phyloP scores from a whole-genome alignment of 1,284 basidiomycete species.

The Lentinula novae-zelandiae region DNA sequence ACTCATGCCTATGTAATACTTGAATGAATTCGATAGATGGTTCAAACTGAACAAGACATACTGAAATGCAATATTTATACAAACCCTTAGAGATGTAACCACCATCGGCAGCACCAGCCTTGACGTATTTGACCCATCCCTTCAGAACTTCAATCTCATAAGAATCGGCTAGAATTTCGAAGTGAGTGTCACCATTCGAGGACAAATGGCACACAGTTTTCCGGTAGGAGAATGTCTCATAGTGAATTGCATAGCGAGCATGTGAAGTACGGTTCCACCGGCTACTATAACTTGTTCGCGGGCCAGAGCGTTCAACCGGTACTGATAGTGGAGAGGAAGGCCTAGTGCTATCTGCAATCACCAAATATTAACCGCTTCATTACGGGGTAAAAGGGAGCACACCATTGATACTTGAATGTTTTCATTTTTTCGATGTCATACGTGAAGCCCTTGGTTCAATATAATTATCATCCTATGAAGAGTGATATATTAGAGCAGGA shows the following conservation, averaged over 20 bases:
- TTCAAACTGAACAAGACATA: slow-evolving; percentile 3
- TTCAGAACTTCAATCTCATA: slow-evolving; percentile 17
- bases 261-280: background rate
- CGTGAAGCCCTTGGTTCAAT: background rate
- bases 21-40: background rate
- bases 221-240: background rate
- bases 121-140: slow-evolving; percentile 17
- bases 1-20: slow-evolving; percentile 8
- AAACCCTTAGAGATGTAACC: slow-evolving; percentile 21
- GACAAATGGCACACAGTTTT: background rate
- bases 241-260: background rate
- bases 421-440: background rate
- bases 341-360: background rate
- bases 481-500: background rate
- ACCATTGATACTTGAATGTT: background rate
- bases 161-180: background rate
- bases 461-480: background rate
- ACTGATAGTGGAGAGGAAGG: background rate
- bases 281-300: background rate
- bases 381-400: background rate
- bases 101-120: slow-evolving; percentile 4
- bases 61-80: slow-evolving; percentile 20
- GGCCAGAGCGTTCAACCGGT: background rate
- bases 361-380: background rate
- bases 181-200: background rate